Percentiles rank a stretch among this genome's conserved stretches.
Evolutionary conservation across 1,284 basidiomycete genomes (phyloP).

Genomic region (Cryptococcus neoformans): DNA sequence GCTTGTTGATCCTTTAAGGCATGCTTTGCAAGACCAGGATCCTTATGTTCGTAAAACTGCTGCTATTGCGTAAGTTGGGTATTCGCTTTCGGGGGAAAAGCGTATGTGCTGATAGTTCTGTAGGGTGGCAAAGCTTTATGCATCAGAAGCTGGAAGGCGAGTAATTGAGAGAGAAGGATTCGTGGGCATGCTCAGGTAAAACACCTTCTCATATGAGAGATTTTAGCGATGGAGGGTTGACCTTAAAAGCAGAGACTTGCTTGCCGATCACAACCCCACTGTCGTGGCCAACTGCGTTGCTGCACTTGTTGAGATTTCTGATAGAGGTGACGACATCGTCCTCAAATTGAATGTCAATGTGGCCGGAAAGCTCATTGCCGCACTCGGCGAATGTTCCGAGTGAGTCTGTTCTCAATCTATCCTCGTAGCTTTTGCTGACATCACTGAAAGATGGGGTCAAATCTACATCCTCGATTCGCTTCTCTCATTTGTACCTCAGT

Average conservation of each 20-base stretch:
- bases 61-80: slow-evolving; percentile 60
- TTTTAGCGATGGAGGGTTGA: background rate
- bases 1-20: slow-evolving; percentile 89
- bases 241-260: slow-evolving; percentile 50
- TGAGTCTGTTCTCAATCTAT: slow-evolving; percentile 54
- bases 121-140: slow-evolving; percentile 88
- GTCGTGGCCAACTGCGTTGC: slow-evolving; percentile 98
- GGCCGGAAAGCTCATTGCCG: slow-evolving; percentile 76
- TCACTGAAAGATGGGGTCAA: slow-evolving; percentile 83
- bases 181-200: slow-evolving; percentile 76
- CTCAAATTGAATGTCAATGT: slow-evolving; percentile 49
- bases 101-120: slow-evolving; percentile 4
- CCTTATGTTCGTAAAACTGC: slow-evolving; percentile 98
- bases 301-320: slow-evolving; percentile 81
- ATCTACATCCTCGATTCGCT: slow-evolving; percentile 97
- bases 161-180: slow-evolving; percentile 92
- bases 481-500: slow-evolving; percentile 86
- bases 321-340: slow-evolving; percentile 56
- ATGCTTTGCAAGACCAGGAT: slow-evolving; percentile 87
- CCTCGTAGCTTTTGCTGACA: slow-evolving; percentile 9
- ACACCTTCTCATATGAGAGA: slow-evolving; percentile 1
- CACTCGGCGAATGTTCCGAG: slow-evolving; percentile 96
- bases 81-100: background rate
- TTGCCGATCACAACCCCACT: slow-evolving; percentile 91
- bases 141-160: slow-evolving; percentile 75